Conservation (phyloP, 352 stramenopile species). For the Phytophthora foliorum region DNA sequence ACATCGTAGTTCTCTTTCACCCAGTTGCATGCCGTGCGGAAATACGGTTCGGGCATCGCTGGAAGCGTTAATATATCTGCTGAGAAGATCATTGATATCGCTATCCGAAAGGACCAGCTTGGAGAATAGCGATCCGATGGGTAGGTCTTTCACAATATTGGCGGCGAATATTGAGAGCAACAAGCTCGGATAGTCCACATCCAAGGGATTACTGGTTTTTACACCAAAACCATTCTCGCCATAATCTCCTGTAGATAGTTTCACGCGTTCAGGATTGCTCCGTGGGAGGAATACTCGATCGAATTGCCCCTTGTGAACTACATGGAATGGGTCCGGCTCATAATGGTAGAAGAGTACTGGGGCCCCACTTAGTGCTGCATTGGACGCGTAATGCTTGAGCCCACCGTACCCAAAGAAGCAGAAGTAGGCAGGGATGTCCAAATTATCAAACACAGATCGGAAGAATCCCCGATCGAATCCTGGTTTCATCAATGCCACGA, state of each 20-base stretch:
- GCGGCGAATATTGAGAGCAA: conserved; percentile 49
- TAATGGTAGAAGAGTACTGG: conserved; percentile 68
- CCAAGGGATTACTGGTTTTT: conserved; percentile 52
- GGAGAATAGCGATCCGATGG: conserved; percentile 38
- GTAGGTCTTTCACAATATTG: conserved; percentile 32
- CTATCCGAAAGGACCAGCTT: conserved; percentile 46
- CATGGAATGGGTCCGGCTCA: conserved; percentile 60
- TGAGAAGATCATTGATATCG: conserved; percentile 52
- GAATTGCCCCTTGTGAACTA: conserved; percentile 45
- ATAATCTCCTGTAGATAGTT: conserved; percentile 43
- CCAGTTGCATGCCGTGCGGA: conserved; percentile 59
- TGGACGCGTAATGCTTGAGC: conserved; percentile 45
- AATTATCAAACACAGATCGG: conserved; percentile 55
- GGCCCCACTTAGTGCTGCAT: conserved; percentile 25
- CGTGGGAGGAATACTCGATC: conserved; percentile 57
- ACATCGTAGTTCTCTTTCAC: conserved; percentile 58
- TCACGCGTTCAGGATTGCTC: conserved; percentile 38
- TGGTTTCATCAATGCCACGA: conserved; percentile 57
- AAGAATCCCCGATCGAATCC: conserved; percentile 58
- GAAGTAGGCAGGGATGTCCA: conserved; percentile 67
- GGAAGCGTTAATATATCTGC: conserved; percentile 22
- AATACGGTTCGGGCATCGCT: conserved; percentile 37
- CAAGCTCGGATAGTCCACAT: conserved; percentile 53
- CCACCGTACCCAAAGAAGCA: conserved; percentile 64
- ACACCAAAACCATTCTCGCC: conserved; percentile 62